Base-by-base conservation (phyloP, 1,284 basidiomycete genomes). In the Microbotryomycetes sp. region DNA sequence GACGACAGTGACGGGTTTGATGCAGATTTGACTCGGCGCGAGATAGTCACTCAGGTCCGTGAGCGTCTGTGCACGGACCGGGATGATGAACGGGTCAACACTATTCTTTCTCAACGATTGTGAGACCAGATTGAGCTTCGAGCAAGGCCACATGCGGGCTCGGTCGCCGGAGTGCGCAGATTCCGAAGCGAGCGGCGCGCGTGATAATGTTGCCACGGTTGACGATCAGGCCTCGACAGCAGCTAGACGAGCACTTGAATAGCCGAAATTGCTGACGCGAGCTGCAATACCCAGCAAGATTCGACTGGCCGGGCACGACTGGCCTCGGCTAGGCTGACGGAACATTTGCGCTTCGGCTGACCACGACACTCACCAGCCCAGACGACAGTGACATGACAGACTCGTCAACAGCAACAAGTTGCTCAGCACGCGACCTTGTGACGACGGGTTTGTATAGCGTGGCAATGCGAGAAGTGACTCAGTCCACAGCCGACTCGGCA, bases 1-100 rank as follows among this genome's bases (percentile, higher is more conserved):
- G 11, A 67, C 30, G 24, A 68, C 58, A 60, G 78, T 75, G 24
- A 97, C 91, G 2, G 96, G 94, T 73, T 97, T 97, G 77, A 98
- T 97, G 76, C 96, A 99, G 47, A 89, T 88, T 78, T 97, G 94
- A 1, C 92, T 90, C 3, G 96, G 96, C 0, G 91, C 91, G 53
- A 99, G 89, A 75, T 94, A 99, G 78, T 98, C 96, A 76, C 97
- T 97, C 50, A 99, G 82, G 76, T 98, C 94, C 21, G 91, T 92
- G 41, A 96, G 78, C 9, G 87, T 89, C 88, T 90, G 71, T 13
- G 18, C n/a, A n/a, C n/a, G n/a, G n/a, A n/a, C n/a, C n/a, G n/a
- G n/a, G n/a, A n/a, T n/a, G n/a, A n/a, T n/a, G n/a, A n/a, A n/a
- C n/a, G n/a, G n/a, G n/a, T n/a, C n/a, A n/a, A n/a, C n/a, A n/a